Base-by-base conservation (phyloP, 108 stramenopile genomes). In the Nitzschia putrida region DNA sequence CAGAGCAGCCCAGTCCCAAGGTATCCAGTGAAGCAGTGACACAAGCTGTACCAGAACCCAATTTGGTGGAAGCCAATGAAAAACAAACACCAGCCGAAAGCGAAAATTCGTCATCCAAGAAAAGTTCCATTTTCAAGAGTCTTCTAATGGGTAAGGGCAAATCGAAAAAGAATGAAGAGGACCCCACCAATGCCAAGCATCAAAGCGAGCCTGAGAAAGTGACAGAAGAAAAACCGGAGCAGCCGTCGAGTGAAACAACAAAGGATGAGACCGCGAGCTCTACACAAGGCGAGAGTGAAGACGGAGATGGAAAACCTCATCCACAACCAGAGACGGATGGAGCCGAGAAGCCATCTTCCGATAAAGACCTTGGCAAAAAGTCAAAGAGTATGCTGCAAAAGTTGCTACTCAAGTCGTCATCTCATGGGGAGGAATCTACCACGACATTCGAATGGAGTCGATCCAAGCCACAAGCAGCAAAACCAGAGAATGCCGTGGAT, bases 81-180 rank as follows among this genome's bases (percentile, higher is more conserved):
- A 34, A 3, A 34, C 29, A 34, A 55, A 4, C 54, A 50, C 49
- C 49, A n/a, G 18, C 16, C 49, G 49, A 50, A 5, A 50, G 5
- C 5, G 49, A 20, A 4, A 20, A 1, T 1, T 50, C 18, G 16
- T n/a, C 54, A 8, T 24, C 13, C 54, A 39, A 34, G 39, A 59
- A 59, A 7, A 39, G 34, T 13, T 38, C 29, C 14, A 40, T 40
- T 3, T 59, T 59, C 39, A 59, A 59, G 37, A 39, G 38, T 59
- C 39, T 59, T 0, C 58, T 59, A 1, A 59, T 49, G 47, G 47
- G 29, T 3, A 59, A 59, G 37, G 7, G 39, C 39, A 59, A 29
- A 29, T 9, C 8, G 6, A 39, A 59, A 29, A 40, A 59, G 38
- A 59, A 6, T 49, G 47, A 18, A 16, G 47, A 49, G 6, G 3